A percentile compares a stretch with the other conserved stretches of the same genome.
Evolutionary conservation across 2,329 filamentous ascomycete genomes (phyloP).

Genomic region (Penicillium sp.): DNA sequence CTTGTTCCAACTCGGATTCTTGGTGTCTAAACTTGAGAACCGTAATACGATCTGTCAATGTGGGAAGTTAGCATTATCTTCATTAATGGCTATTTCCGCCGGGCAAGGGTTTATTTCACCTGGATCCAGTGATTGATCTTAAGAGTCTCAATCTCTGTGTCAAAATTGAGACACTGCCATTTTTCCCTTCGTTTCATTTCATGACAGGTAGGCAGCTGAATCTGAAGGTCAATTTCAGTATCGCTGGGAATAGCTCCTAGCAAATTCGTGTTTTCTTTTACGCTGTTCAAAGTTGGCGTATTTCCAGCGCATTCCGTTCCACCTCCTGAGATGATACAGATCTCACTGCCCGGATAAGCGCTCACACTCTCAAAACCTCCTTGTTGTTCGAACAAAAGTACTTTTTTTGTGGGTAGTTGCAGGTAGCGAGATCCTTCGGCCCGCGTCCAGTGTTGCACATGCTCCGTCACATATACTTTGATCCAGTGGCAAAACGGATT

Average conservation of each 20-base stretch:
- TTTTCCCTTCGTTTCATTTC: slow-evolving; percentile 75
- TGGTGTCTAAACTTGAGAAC: too few species aligned
- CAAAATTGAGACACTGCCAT: slow-evolving; percentile 71
- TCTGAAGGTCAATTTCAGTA: slow-evolving; percentile 92
- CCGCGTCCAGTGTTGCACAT: slow-evolving; percentile 85
- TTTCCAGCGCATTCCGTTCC: slow-evolving; percentile 68
- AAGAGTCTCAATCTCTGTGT: slow-evolving; percentile 91
- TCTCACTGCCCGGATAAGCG: slow-evolving; percentile 72
- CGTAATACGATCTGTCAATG: too few species aligned
- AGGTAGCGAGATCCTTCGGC: slow-evolving; percentile 82
- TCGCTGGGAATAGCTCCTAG: slow-evolving; percentile 81
- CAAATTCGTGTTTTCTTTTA: slow-evolving; percentile 67
- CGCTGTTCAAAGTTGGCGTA: slow-evolving; percentile 56
- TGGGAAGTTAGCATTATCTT: too few species aligned
- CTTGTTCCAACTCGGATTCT: too few species aligned
- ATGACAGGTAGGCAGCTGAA: slow-evolving; percentile 85
- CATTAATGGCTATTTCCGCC: too few species aligned
- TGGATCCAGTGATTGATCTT: slow-evolving; percentile 97
- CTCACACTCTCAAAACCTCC: slow-evolving; percentile 75
- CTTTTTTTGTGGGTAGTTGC: slow-evolving; percentile 73
- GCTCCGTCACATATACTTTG: slow-evolving; percentile 88
- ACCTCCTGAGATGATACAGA: slow-evolving; percentile 76
- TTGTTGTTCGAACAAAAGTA: slow-evolving; percentile 82
- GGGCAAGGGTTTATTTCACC: slow-evolving; percentile 50
- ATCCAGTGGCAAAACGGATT: slow-evolving; percentile 93